Percentiles rank a stretch among this genome's conserved stretches.
These are phyloP conservation scores for Pythium folliculosum DNA, from an alignment of 352 stramenopile genomes.

Conservation along the genomic window DNA sequence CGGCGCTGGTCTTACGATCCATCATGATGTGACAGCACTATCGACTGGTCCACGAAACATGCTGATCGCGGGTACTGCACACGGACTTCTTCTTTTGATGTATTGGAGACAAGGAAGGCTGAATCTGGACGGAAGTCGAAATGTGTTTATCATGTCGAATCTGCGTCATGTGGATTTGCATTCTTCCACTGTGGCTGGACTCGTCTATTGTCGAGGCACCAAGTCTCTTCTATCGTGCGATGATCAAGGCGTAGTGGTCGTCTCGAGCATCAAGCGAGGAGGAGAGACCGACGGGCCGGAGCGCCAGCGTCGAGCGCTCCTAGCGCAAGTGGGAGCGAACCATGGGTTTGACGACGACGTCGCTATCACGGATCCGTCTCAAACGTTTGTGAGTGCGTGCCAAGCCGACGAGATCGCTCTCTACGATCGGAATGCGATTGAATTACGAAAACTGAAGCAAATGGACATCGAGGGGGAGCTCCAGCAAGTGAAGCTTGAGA, in stretches of 20 bases:
- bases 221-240: conserved; percentile 47
- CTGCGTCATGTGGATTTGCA: conserved; percentile 51
- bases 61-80: conserved; percentile 48
- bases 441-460: conserved; percentile 47
- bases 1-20: conserved; percentile 15
- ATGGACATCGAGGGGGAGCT: conserved; percentile 67
- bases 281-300: conserved; percentile 12
- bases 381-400: conserved; percentile 30
- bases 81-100: conserved; percentile 47
- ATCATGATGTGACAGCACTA: conserved; percentile 46
- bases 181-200: conserved; percentile 39
- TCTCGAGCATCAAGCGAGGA: conserved; percentile 28
- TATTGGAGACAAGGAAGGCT: conserved; percentile 41
- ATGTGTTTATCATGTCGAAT: conserved; percentile 27
- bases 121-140: conserved; percentile 19
- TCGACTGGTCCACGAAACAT: conserved; percentile 34
- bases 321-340: not conserved
- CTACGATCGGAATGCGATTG: conserved; percentile 58
- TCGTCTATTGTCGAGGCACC: conserved; percentile 40
- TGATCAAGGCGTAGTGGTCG: conserved; percentile 42
- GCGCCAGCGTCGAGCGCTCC: conserved; percentile 4
- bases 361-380: conserved; percentile 7
- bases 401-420: conserved; percentile 58
- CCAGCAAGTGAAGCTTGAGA: conserved; percentile 71
- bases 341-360: conserved; percentile 17